A percentile compares a stretch with the other conserved stretches of the same genome.
Evolutionary conservation across 306 rosid species (phyloP).

Genomic region (Trichosanthes cucumerina): DNA sequence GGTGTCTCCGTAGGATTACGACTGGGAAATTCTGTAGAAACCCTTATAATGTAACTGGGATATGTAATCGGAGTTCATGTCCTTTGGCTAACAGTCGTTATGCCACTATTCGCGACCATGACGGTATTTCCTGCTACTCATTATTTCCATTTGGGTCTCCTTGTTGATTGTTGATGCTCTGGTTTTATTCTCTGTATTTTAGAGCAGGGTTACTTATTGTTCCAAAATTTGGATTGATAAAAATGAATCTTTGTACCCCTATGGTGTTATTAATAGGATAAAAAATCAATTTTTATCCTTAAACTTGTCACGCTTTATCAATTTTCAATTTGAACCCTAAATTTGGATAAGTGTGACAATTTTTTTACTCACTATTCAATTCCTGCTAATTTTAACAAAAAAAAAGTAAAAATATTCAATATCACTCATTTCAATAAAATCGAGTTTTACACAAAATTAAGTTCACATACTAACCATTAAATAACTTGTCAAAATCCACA

Average conservation of each 20-base stretch:
- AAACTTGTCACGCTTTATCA: too few relatives aligned
- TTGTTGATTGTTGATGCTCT: not conserved
- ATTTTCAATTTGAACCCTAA: too few relatives aligned
- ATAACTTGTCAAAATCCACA: too few relatives aligned
- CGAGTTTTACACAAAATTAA: too few relatives aligned
- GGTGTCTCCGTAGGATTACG: slow-evolving; percentile 34
- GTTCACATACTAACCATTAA: too few relatives aligned
- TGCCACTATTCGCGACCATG: slow-evolving; percentile 77
- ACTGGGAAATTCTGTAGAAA: slow-evolving; percentile 81
- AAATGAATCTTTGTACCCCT: not conserved
- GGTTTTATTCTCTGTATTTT: not conserved
- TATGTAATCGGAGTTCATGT: slow-evolving; percentile 88
- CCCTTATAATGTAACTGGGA: slow-evolving; percentile 76
- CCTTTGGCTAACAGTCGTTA: slow-evolving; percentile 94
- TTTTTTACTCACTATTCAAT: too few relatives aligned
- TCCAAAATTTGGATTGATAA: not conserved
- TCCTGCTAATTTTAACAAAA: too few relatives aligned
- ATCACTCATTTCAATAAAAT: too few relatives aligned
- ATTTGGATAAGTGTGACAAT: too few relatives aligned
- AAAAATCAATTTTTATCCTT: too few relatives aligned
- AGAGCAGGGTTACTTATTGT: not conserved
- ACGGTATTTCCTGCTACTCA: slow-evolving; percentile 35
- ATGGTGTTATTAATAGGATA: not conserved
- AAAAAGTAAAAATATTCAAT: too few relatives aligned
- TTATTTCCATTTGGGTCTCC: not conserved